Evolutionary conservation across 768 basidiomycete species (phyloP).

Genomic region (Boletus vinaceobasis): DNA sequence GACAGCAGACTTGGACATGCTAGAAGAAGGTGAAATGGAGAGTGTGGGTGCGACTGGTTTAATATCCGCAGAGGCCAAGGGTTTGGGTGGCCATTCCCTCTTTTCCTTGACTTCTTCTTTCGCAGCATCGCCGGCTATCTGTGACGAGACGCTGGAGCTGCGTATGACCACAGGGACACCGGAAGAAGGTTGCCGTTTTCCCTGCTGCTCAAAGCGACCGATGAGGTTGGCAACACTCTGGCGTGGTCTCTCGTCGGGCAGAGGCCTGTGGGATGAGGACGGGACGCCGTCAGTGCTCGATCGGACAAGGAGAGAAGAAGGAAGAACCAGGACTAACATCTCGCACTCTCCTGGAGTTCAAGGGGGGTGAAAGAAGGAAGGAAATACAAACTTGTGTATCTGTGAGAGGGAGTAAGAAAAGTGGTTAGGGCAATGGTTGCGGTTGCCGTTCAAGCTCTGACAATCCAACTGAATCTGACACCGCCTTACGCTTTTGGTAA

Average conservation of each 20-base stretch:
- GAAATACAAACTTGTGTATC: constrained; percentile 12
- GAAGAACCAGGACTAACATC: constrained; percentile 26
- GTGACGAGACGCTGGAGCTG: constrained; percentile 65
- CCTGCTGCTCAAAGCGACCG: constrained; percentile 82
- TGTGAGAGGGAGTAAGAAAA: constrained; percentile 9
- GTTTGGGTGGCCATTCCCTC: constrained; percentile 74
- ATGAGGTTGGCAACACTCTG: constrained; percentile 88
- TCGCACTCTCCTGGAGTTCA: constrained; percentile 18
- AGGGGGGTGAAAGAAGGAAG: constrained; percentile 7
- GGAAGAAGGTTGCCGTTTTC: constrained; percentile 55
- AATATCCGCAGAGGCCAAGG: constrained; percentile 29
- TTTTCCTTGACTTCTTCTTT: constrained; percentile 69
- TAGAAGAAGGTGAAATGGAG: constrained; percentile 31
- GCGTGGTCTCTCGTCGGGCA: constrained; percentile 86
- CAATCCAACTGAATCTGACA: not conserved
- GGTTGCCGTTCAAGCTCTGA: constrained; percentile 17
- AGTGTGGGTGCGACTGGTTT: constrained; percentile 36
- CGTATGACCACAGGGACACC: constrained; percentile 42
- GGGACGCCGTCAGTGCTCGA: constrained; percentile 12
- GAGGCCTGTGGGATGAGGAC: constrained; percentile 51
- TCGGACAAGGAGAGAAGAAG: constrained; percentile 1
- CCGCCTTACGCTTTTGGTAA: constrained; percentile 17
- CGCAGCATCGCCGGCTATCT: constrained; percentile 58
- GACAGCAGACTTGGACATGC: constrained; percentile 16
- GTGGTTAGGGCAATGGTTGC: constrained; percentile 27